These are phyloP conservation scores for Colletotrichum gloeosporioides DNA, from an alignment of 2,329 filamentous ascomycete species.

Conservation along the genomic window DNA sequence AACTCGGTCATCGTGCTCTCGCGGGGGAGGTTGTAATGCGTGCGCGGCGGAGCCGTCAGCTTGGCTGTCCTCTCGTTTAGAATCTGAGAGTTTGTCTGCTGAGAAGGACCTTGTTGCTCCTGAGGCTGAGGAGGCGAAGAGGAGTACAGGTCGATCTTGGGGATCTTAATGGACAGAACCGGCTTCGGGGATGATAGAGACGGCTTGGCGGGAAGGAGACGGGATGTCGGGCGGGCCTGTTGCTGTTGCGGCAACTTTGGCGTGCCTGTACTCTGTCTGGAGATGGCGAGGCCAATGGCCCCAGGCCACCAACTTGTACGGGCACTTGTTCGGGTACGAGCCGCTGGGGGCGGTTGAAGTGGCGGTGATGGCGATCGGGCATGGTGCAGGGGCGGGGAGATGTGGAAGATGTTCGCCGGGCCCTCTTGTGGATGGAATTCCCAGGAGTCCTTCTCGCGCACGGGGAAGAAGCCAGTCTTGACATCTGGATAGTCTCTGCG, in stretches of 20 bases:
- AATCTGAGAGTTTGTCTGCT: conserved; percentile 21
- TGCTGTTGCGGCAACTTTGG: conserved; percentile 10
- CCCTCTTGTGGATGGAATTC: conserved; percentile 23
- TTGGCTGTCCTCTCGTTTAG: conserved; percentile 10
- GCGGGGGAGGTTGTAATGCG: conserved; percentile 26
- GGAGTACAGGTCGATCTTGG: conserved; percentile 19
- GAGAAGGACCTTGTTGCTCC: conserved; percentile 1
- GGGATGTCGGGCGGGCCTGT: conserved; percentile 40
- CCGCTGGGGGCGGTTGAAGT: not conserved
- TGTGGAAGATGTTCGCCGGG: conserved; percentile 37
- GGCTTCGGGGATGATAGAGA: conserved; percentile 39
- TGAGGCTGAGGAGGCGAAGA: conserved; percentile 4
- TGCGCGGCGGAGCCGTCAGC: conserved; percentile 19
- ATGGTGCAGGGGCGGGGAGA: conserved; percentile 44
- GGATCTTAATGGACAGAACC: conserved; percentile 45
- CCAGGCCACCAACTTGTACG: conserved; percentile 36
- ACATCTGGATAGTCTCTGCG: conserved; percentile 41
- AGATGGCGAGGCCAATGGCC: conserved; percentile 52
- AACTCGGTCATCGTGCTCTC: conserved; percentile 58
- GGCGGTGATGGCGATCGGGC: conserved; percentile 28
- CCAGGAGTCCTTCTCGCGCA: conserved; percentile 43
- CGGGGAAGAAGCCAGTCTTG: conserved; percentile 43
- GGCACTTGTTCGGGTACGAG: conserved; percentile 12
- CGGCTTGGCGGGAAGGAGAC: conserved; percentile 47
- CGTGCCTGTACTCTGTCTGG: conserved; percentile 31